Percentiles rank a stretch among this genome's conserved stretches.
Evolutionary conservation across 495 filamentous ascomycete species (phyloP).

Genomic region (Aspergillus haitiensis): DNA sequence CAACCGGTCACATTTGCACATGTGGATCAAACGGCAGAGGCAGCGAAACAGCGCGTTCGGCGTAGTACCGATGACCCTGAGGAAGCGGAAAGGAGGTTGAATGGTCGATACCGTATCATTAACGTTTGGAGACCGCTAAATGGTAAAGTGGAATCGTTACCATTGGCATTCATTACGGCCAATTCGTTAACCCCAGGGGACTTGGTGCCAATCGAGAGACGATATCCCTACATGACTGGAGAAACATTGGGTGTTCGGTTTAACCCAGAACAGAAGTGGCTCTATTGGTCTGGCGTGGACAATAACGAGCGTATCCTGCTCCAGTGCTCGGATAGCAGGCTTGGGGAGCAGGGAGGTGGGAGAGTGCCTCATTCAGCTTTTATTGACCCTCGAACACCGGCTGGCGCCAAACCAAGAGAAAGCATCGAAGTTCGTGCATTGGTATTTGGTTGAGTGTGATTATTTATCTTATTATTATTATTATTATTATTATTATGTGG

Average conservation of each 20-base stretch:
- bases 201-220: conserved; percentile 68
- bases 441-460: conserved; percentile 57
- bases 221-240: conserved; percentile 68
- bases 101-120: conserved; percentile 72
- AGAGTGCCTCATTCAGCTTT: conserved; percentile 81
- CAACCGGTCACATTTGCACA: conserved; percentile 70
- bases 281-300: conserved; percentile 73
- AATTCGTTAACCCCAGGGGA: conserved; percentile 60
- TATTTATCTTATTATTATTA: not conserved
- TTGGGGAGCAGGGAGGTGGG: conserved; percentile 39
- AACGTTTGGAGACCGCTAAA: conserved; percentile 88
- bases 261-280: conserved; percentile 63
- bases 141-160: conserved; percentile 63
- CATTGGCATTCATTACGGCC: conserved; percentile 69
- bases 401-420: conserved; percentile 60
- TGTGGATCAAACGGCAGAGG: conserved; percentile 74
- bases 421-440: conserved; percentile 86
- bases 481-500: not conserved
- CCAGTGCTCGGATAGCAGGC: conserved; percentile 78
- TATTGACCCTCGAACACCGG: conserved; percentile 64
- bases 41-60: conserved; percentile 61
- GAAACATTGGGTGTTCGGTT: conserved; percentile 70
- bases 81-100: conserved; percentile 58
- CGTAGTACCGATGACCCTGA: conserved; percentile 57
- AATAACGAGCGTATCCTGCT: conserved; percentile 72